phyloP scores from a whole-genome alignment of 805 yeast genomes.

The Komagataella ulmi region DNA sequence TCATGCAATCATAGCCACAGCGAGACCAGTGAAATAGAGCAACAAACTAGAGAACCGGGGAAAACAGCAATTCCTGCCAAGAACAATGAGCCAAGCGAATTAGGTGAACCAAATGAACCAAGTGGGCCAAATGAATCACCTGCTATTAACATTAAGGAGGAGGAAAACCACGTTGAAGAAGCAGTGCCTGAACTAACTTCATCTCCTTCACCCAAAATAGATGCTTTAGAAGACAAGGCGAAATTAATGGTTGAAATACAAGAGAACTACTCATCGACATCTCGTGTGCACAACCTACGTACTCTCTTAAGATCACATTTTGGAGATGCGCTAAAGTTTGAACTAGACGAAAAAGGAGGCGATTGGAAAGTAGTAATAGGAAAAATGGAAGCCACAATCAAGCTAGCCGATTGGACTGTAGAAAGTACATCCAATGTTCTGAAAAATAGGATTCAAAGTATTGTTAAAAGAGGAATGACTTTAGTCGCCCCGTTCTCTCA shows the following conservation, averaged over 20 bases:
- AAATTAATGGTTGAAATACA: conserved; percentile 8
- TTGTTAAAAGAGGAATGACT: conserved; percentile 63
- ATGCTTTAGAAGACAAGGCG: conserved; percentile 2
- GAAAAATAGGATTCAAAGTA: conserved; percentile 71
- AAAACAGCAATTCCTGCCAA: conserved; percentile 7
- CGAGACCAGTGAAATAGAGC: conserved; percentile 7
- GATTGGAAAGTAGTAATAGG: conserved; percentile 65
- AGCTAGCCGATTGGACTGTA: conserved; percentile 53
- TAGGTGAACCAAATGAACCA: background rate
- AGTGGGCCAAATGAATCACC: background rate
- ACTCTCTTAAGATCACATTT: conserved; percentile 71
- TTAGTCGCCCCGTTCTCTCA: conserved; percentile 74
- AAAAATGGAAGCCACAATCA: conserved; percentile 55
- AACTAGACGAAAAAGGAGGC: conserved; percentile 17
- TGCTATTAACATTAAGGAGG: background rate
- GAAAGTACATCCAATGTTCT: conserved; percentile 61
- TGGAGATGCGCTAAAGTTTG: conserved; percentile 50
- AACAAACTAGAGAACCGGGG: background rate
- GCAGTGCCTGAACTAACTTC: background rate
- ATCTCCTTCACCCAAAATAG: background rate
- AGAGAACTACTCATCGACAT: conserved; percentile 15
- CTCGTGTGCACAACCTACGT: conserved; percentile 39
- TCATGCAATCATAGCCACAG: conserved; percentile 31
- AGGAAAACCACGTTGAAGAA: conserved; percentile 4
- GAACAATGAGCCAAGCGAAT: background rate